These are phyloP conservation scores for Panaeolus papilionaceus DNA, from an alignment of 768 basidiomycete species.

Conservation along the genomic window DNA sequence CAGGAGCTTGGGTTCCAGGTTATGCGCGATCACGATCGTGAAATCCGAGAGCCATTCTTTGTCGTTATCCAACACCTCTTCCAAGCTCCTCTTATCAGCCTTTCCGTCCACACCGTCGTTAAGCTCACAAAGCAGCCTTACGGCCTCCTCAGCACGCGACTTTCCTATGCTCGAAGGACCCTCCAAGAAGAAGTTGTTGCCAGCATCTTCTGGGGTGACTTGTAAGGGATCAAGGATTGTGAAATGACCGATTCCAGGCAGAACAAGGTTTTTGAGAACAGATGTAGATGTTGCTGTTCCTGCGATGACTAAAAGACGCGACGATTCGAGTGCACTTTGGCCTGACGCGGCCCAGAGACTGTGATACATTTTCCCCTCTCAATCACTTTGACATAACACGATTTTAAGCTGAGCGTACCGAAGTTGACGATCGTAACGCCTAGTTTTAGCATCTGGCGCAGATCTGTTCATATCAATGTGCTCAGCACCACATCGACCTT, in stretches of 20 bases:
- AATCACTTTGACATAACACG: background rate
- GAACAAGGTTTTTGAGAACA: conserved; percentile 94
- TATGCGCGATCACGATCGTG: conserved; percentile 86
- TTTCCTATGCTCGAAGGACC: conserved; percentile 79
- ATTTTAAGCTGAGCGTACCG: conserved; percentile 54
- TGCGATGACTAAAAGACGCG: conserved; percentile 82
- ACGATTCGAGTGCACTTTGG: conserved; percentile 85
- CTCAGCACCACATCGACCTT: background rate
- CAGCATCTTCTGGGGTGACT: conserved; percentile 79
- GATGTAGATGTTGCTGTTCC: conserved; percentile 86
- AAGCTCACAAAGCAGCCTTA: conserved; percentile 78
- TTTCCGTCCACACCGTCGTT: conserved; percentile 85
- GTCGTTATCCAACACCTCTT: conserved; percentile 61
- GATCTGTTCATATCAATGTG: conserved; percentile 41
- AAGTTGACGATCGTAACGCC: conserved; percentile 94
- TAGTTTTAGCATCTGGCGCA: conserved; percentile 85
- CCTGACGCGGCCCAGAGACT: conserved; percentile 95
- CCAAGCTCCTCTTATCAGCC: conserved; percentile 62
- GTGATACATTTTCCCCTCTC: conserved; percentile 8
- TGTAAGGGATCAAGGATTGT: conserved; percentile 78
- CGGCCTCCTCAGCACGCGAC: conserved; percentile 80
- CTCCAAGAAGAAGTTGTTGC: conserved; percentile 96
- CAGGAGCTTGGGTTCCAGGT: conserved; percentile 64
- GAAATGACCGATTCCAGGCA: conserved; percentile 96
- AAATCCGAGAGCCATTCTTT: conserved; percentile 52